These are phyloP conservation scores for Fraxinus americana DNA, from an alignment of 257 asterid species.

Conservation along the genomic window DNA sequence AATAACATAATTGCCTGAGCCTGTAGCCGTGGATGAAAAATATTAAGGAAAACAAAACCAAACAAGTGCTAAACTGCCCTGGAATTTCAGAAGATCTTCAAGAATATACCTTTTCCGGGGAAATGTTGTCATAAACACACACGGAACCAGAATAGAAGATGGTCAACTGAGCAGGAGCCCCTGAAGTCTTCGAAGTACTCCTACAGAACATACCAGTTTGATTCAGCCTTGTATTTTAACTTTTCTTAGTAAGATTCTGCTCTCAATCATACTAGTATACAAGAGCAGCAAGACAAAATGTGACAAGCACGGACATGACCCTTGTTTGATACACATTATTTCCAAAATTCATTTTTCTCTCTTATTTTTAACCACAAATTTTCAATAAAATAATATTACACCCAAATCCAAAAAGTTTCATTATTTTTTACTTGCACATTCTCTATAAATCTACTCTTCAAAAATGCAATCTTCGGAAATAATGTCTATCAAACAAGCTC, in stretches of 20 bases:
- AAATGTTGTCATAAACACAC: slow-evolving; percentile 69
- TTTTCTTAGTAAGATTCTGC: not conserved
- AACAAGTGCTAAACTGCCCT: not conserved
- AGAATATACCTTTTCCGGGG: slow-evolving; percentile 78
- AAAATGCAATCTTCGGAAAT: too few species aligned
- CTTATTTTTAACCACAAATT: too few species aligned
- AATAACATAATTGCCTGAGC: slow-evolving; percentile 94
- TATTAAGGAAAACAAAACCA: not conserved
- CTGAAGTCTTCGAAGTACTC: slow-evolving; percentile 43
- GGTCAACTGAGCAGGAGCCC: slow-evolving; percentile 77
- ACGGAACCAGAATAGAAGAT: slow-evolving; percentile 85
- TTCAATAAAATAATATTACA: too few species aligned
- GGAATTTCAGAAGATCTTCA: not conserved
- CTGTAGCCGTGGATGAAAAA: slow-evolving; percentile 35
- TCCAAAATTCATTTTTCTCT: too few species aligned
- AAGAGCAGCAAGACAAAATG: too few species aligned
- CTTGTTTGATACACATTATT: too few species aligned
- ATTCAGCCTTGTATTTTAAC: slow-evolving; percentile 13
- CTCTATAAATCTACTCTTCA: too few species aligned
- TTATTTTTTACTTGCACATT: too few species aligned
- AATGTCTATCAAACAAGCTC: too few species aligned
- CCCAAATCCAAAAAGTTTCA: too few species aligned
- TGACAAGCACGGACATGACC: too few species aligned
- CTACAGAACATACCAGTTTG: slow-evolving; percentile 36
- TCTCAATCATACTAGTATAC: not conserved